Conservation (phyloP, 495 filamentous ascomycete genomes). For the Aspergillus funiculosus region DNA sequence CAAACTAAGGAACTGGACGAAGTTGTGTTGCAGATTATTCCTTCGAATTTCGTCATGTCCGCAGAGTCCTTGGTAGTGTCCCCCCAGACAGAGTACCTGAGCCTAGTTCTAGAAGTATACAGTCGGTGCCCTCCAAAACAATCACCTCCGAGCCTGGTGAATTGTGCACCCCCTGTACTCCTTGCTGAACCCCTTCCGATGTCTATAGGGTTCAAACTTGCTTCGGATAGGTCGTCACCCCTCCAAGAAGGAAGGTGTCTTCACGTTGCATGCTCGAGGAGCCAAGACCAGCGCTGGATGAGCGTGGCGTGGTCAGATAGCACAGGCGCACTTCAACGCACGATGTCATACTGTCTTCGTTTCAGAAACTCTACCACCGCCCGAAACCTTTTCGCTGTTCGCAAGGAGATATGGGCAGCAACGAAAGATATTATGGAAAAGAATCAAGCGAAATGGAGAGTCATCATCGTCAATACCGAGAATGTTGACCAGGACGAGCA, state of each 20-base stretch:
- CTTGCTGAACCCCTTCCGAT: slow-evolving; percentile 68
- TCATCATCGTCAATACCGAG: slow-evolving; percentile 70
- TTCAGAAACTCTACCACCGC: slow-evolving; percentile 52
- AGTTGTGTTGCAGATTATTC: slow-evolving; percentile 76
- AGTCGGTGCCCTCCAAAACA: slow-evolving; percentile 67
- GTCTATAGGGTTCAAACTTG: slow-evolving; percentile 73
- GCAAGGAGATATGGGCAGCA: slow-evolving; percentile 77
- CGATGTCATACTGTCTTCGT: slow-evolving; percentile 71
- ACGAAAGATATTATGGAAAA: slow-evolving; percentile 70
- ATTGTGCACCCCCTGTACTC: slow-evolving; percentile 64
- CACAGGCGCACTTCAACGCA: slow-evolving; percentile 67
- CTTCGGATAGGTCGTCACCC: slow-evolving; percentile 49
- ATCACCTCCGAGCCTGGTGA: slow-evolving; percentile 25
- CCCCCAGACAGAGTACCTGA: slow-evolving; percentile 57
- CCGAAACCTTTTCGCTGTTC: slow-evolving; percentile 56
- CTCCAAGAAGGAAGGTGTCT: slow-evolving; percentile 79
- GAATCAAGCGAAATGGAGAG: slow-evolving; percentile 69
- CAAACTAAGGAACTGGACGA: slow-evolving; percentile 55
- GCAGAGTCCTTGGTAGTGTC: slow-evolving; percentile 60
- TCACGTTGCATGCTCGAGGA: slow-evolving; percentile 81
- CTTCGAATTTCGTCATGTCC: slow-evolving; percentile 63
- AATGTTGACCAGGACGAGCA: slow-evolving; percentile 69
- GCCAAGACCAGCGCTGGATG: slow-evolving; percentile 79
- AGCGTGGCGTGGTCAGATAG: slow-evolving; percentile 91
- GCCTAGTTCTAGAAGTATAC: slow-evolving; percentile 78